Conservation (phyloP, 2,329 filamentous ascomycete species). For the Claviceps humidiphila region DNA sequence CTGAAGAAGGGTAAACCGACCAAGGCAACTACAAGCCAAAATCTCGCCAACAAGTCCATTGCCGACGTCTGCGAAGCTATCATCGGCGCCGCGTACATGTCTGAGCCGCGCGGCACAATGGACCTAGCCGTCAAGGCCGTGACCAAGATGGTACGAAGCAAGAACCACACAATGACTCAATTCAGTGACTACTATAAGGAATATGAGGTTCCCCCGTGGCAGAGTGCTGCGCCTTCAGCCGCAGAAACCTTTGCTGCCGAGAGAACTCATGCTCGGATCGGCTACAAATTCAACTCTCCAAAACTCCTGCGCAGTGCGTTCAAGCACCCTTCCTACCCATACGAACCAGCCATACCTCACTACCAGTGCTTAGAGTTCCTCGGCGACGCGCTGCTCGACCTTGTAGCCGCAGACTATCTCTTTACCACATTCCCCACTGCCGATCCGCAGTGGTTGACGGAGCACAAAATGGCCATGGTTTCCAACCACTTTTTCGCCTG, state of each 20-base stretch:
- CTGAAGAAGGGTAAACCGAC: constrained; percentile 59
- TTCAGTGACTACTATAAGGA: constrained; percentile 62
- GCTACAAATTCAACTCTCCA: constrained; percentile 58
- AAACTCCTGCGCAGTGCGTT: constrained; percentile 73
- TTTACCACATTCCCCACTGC: constrained; percentile 64
- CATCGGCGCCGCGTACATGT: constrained; percentile 70
- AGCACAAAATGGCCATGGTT: constrained; percentile 99
- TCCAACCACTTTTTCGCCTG: constrained; percentile 88
- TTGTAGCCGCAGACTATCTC: constrained; percentile 71
- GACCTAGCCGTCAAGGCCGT: constrained; percentile 51
- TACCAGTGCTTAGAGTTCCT: constrained; percentile 91
- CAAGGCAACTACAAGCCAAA: constrained; percentile 38
- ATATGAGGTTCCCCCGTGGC: constrained; percentile 61
- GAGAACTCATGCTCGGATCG: constrained; percentile 44
- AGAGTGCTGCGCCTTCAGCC: constrained; percentile 46
- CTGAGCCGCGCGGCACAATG: constrained; percentile 27
- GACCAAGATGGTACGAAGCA: constrained; percentile 53
- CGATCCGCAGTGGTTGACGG: constrained; percentile 92
- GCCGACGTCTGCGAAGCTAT: constrained; percentile 91
- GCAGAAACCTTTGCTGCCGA: constrained; percentile 55
- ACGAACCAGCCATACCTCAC: constrained; percentile 58
- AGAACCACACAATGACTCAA: constrained; percentile 52
- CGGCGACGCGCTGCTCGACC: constrained; percentile 78
- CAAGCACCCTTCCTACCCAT: constrained; percentile 74
- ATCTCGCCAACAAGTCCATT: constrained; percentile 74